phyloP scores from a whole-genome alignment of 78 protist genomes.

The slime mould (Dictyostelium discoideum) region DNA sequence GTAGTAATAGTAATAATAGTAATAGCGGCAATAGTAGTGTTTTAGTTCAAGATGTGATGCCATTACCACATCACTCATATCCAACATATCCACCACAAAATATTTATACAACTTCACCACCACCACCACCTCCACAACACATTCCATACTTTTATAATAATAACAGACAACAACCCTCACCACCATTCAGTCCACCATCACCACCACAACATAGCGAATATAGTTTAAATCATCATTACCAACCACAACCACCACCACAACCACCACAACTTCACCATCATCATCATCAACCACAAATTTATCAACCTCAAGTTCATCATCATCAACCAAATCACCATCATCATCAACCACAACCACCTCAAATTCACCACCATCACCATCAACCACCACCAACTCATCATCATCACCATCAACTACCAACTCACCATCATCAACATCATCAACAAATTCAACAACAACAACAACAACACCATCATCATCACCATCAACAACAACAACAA shows the following conservation, averaged over 20 bases:
- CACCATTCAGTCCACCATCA: background rate
- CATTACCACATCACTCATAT: background rate
- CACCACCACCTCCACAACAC: slow-evolving; percentile 7
- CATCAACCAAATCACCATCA: background rate
- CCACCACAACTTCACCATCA: background rate
- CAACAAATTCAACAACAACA: background rate
- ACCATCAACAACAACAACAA: background rate
- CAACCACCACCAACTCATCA: background rate
- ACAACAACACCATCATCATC: background rate
- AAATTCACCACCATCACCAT: background rate
- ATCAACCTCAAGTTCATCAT: background rate
- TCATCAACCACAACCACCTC: background rate
- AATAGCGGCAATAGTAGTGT: background rate
- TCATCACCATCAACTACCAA: background rate
- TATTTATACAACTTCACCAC: background rate
- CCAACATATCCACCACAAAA: background rate
- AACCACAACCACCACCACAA: background rate
- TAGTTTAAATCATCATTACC: slow-evolving; percentile 1
- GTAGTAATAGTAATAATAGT: background rate
- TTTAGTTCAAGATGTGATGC: background rate
- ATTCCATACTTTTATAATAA: background rate
- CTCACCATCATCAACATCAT: background rate
- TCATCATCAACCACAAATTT: background rate
- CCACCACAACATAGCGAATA: background rate
- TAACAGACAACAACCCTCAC: background rate